Base-by-base conservation (phyloP, 441 rosid genomes). In the Melastoma candidum region DNA sequence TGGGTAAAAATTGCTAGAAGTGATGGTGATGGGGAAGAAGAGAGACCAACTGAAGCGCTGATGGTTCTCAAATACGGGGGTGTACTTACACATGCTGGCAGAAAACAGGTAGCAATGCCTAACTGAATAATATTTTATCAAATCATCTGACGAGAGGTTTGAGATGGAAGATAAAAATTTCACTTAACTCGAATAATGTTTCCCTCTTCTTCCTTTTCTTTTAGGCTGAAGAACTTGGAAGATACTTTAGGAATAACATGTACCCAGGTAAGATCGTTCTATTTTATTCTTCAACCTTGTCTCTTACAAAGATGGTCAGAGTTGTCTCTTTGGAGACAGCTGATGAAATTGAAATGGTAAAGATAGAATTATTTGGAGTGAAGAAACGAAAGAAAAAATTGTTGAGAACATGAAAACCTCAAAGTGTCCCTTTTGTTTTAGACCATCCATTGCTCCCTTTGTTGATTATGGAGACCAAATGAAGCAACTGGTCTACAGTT, bases 31-130 rank as follows among this genome's bases (percentile, higher is more conserved):
- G 98, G 92, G 26, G 97, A 90, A 70, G 95, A 90, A 76, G 99
- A 95, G 63, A 76, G 84, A n/a, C 99, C 97, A 26, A 80, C 71
- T 26, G 99, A 95, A 74, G 99, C 99, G 49, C 80, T 95, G 60
- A 90, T 95, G 99, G 81, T 95, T 75, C 96, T 95, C 64, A 95
- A 95, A 66, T 95, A 95, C 70, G 99, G 99, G 52, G 99, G 99
- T 62, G 99, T 95, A 69, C 89, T 90, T 54, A 95, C 99, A 36
- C 99, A 95, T 75, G 99, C 99, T 63, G 99, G 99, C 60, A 81
- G 99, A 74, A 95, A 90, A 76, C 99, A 95, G 99, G 99, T 94
- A 29, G 36, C 36, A 29, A 29, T 6, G 52, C 1, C 50, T 24
- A 6, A 29, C 36, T 25, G 26, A 13, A 13, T 26, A 11, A 10